Conservation (phyloP, 148 eudicot genomes). For the Heliamphora exappendiculata region DNA sequence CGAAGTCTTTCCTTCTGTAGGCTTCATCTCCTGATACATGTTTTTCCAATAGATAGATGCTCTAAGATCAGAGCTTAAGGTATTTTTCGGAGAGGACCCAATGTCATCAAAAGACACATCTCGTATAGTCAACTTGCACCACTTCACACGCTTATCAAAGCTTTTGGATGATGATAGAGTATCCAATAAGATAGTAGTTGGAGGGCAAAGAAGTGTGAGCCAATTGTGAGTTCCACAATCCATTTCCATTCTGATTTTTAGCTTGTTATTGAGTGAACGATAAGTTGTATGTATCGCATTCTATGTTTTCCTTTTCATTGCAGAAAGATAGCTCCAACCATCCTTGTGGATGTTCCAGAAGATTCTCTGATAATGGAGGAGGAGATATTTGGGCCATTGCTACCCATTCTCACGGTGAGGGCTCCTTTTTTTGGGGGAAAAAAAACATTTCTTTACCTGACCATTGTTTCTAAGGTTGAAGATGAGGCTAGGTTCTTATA, state of each 20-base stretch:
- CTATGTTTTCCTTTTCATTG: background rate
- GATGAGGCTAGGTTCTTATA: background rate
- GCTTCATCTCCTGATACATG: slow-evolving; percentile 2
- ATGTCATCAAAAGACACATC: slow-evolving; percentile 52
- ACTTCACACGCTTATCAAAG: slow-evolving; percentile 40
- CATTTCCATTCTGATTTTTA: background rate
- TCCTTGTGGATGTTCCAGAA: slow-evolving; percentile 52
- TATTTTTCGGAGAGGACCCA: slow-evolving; percentile 44
- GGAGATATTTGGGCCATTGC: slow-evolving; percentile 77
- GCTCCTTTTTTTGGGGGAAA: background rate
- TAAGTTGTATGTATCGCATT: background rate
- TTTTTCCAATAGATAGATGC: slow-evolving; percentile 40
- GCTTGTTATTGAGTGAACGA: background rate
- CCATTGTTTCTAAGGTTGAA: background rate
- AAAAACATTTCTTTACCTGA: background rate
- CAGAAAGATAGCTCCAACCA: slow-evolving; percentile 65
- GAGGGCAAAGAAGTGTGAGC: slow-evolving; percentile 46
- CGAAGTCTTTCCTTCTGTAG: background rate
- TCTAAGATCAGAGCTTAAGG: slow-evolving; percentile 29
- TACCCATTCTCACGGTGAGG: slow-evolving; percentile 66
- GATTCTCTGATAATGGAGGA: slow-evolving; percentile 51
- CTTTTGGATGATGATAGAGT: slow-evolving; percentile 49
- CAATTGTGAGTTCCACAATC: slow-evolving; percentile 36
- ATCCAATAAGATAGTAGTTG: slow-evolving; percentile 38
- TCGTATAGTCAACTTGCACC: slow-evolving; percentile 37